Evolutionary conservation across 2,329 filamentous ascomycete species (phyloP).

Genomic region (Phoma sp.): DNA sequence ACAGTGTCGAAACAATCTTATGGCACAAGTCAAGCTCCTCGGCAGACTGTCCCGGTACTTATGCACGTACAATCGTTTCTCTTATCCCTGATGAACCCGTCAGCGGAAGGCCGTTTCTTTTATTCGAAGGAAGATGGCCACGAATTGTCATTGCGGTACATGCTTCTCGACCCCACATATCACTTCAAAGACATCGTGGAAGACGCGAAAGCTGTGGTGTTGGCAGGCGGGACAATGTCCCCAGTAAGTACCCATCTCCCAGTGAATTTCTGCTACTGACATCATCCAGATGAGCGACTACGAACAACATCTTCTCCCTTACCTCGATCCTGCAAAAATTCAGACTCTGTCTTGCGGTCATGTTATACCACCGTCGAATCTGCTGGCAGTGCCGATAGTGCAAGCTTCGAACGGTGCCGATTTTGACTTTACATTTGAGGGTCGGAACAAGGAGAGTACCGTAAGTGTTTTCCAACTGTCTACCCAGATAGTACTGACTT

Average conservation of each 20-base stretch:
- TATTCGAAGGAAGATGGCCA: slow-evolving; percentile 56
- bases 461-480: slow-evolving; percentile 38
- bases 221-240: slow-evolving; percentile 97
- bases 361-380: slow-evolving; percentile 82
- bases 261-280: slow-evolving; percentile 4
- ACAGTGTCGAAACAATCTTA: slow-evolving; percentile 15
- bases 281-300: slow-evolving; percentile 77
- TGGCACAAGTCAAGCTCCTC: slow-evolving; percentile 11
- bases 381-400: slow-evolving; percentile 77
- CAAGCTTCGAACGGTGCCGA: slow-evolving; percentile 55
- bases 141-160: slow-evolving; percentile 75
- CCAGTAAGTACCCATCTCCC: slow-evolving; percentile 60
- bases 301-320: slow-evolving; percentile 81
- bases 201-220: slow-evolving; percentile 82
- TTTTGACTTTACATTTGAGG: slow-evolving; percentile 89
- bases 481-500: slow-evolving; percentile 1
- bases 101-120: slow-evolving; percentile 68
- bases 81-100: slow-evolving; percentile 83
- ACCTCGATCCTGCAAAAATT: slow-evolving; percentile 67
- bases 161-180: slow-evolving; percentile 87
- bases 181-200: slow-evolving; percentile 89
- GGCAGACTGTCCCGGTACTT: slow-evolving; percentile 59
- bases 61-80: slow-evolving; percentile 74
- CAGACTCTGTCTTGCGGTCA: slow-evolving; percentile 91
- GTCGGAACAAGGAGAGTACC: slow-evolving; percentile 71